phyloP scores from a whole-genome alignment of 2,329 filamentous ascomycete species.

The Calonectria hongkongensis region DNA sequence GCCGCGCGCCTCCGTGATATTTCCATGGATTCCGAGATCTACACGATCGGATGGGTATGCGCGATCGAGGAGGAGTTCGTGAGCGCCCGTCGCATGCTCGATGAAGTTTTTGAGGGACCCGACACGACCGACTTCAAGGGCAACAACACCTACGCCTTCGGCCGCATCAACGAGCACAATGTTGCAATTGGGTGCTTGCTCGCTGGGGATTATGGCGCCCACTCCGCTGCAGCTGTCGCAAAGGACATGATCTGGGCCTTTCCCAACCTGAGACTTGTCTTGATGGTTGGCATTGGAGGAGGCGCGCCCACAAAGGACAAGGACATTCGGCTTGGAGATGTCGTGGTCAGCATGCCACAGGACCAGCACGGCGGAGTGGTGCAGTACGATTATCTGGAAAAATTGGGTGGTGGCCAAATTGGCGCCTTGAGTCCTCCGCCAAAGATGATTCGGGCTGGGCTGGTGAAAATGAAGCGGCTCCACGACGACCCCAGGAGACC shows the following conservation, averaged over 20 bases:
- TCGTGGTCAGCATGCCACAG: slow-evolving; percentile 47
- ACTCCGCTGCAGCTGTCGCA: background rate
- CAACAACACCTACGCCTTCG: slow-evolving; percentile 33
- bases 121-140: slow-evolving; percentile 6
- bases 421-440: slow-evolving; percentile 3
- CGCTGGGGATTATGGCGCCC: background rate
- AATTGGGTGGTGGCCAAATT: background rate
- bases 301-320: slow-evolving; percentile 43
- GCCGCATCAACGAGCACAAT: slow-evolving; percentile 25
- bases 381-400: slow-evolving; percentile 39
- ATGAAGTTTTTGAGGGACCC: background rate
- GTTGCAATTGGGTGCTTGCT: slow-evolving; percentile 14
- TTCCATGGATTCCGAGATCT: slow-evolving; percentile 30
- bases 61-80: slow-evolving; percentile 33
- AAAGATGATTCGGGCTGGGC: background rate
- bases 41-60: slow-evolving; percentile 41
- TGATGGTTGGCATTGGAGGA: slow-evolving; percentile 53
- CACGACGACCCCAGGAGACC: slow-evolving; percentile 11
- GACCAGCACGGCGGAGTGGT: slow-evolving; percentile 25
- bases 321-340: slow-evolving; percentile 55
- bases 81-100: slow-evolving; percentile 27
- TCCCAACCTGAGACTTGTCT: slow-evolving; percentile 1
- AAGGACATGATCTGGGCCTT: slow-evolving; percentile 8
- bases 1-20: slow-evolving; percentile 8
- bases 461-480: slow-evolving; percentile 16